These are phyloP conservation scores for Phlebiopsis flavidoalba DNA, from an alignment of 768 basidiomycete genomes.

Conservation along the genomic window DNA sequence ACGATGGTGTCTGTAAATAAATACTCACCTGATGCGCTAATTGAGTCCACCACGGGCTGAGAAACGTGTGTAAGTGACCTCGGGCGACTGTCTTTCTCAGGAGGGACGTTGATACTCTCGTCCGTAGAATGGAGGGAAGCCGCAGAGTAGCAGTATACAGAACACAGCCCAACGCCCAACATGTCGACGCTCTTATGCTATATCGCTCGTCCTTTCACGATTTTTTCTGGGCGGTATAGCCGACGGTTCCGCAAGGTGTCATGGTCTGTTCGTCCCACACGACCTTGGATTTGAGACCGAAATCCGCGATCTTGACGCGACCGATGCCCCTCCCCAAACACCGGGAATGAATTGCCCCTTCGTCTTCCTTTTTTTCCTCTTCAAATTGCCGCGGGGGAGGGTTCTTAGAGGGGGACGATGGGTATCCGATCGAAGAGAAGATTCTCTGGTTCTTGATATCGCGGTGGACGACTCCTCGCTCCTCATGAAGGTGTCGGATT, in stretches of 20 bases:
- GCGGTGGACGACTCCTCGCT: constrained; percentile 95
- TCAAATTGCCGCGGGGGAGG: constrained; percentile 83
- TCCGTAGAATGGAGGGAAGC: constrained; percentile 99
- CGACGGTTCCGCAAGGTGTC: constrained; percentile 99
- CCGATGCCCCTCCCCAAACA: constrained; percentile 97
- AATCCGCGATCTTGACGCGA: constrained; percentile 97
- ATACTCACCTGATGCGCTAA: constrained; percentile 65
- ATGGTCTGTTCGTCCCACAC: constrained; percentile 99
- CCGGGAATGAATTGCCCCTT: constrained; percentile 93
- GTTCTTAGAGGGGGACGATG: constrained; percentile 77
- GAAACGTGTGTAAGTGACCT: constrained; percentile 96
- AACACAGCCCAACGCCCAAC: constrained; percentile 99
- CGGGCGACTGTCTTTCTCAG: constrained; percentile 97
- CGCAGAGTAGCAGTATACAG: constrained; percentile 96
- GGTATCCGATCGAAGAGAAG: constrained; percentile 91
- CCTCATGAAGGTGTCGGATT: constrained; percentile 96
- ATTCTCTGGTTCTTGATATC: constrained; percentile 99
- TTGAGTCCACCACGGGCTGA: constrained; percentile 99
- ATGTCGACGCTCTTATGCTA: constrained; percentile 96
- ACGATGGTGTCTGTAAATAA: background rate
- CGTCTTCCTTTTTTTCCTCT: constrained; percentile 98
- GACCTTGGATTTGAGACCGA: constrained; percentile 93
- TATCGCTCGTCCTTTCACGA: constrained; percentile 98
- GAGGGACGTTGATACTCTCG: constrained; percentile 95
- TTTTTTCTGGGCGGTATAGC: constrained; percentile 99